Base-by-base conservation (phyloP, 805 yeast species). In the Teunomyces aglyptinius region DNA sequence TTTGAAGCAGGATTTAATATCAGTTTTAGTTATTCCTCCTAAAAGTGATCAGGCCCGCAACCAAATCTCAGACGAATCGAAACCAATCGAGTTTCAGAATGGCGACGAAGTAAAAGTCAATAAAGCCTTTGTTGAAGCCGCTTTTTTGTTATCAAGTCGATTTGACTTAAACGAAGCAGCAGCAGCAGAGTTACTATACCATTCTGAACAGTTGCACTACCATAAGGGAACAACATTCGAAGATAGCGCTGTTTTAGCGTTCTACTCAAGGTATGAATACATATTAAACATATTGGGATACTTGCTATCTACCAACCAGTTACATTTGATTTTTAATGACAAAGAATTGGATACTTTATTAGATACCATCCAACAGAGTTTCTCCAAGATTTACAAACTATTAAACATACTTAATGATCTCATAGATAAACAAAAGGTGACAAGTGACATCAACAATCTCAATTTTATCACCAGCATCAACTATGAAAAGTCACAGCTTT, bases 161-260 rank as follows among this genome's bases (percentile, higher is more conserved):
- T 51, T 73, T 15, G 64, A 65, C 38, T 48, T 92, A 43, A 96
- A 92, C 63, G 97, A 92, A 61, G 44, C 86, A 24, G 71, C 78
- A 2, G 78, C 88, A 1, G 94, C 95, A 1, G 87, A 89, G 58
- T 59, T 88, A 22, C 71, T 91, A 2, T 77, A 68, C 43, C 61
- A 65, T 49, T 77, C 89, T 3, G 58, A 68, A 15, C 51, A 49
- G 61, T 19, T 68, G 56, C 44, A 62, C 57, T 49, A 65, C 58
- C 55, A 67, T 67, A 69, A 78, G 20, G 85, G 86, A 1, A 68
- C 75, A 0, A 67, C 73, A 2, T 60, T 79, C 26, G 51, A 74
- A 6, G 90, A 85, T 53, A 71, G 78, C 16, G 96, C 94, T 1
- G 77, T 82, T 48, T 77, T 86, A 5, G 75, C 81, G 7, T 89